These are phyloP conservation scores for Phlebiopsis flavidoalba DNA, from an alignment of 768 basidiomycete species.

Conservation along the genomic window DNA sequence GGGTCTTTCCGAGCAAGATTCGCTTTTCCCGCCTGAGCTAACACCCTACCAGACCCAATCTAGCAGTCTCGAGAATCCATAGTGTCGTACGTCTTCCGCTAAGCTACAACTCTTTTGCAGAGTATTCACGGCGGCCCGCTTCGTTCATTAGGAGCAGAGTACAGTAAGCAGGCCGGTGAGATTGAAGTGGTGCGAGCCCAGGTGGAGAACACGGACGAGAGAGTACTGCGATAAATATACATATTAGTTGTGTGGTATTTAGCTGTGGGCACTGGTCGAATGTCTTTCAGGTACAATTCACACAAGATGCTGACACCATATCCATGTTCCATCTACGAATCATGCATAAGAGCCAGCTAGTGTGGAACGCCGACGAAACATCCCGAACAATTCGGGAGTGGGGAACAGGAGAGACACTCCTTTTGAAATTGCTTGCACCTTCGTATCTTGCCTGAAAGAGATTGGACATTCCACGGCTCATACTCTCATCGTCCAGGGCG, in stretches of 20 bases:
- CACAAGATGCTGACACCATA: slow-evolving; percentile 73
- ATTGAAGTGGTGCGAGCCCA: slow-evolving; percentile 53
- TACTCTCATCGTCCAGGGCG: slow-evolving; percentile 71
- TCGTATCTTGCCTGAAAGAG: slow-evolving; percentile 79
- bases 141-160: slow-evolving; percentile 83
- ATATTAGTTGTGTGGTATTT: too few species aligned
- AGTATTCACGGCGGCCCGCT: slow-evolving; percentile 57
- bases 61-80: slow-evolving; percentile 52
- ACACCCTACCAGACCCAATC: slow-evolving; percentile 64
- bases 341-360: slow-evolving; percentile 92
- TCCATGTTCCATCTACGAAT: slow-evolving; percentile 87
- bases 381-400: slow-evolving; percentile 83
- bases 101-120: slow-evolving; percentile 70
- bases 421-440: slow-evolving; percentile 80
- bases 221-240: slow-evolving; percentile 75
- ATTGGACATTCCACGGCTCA: slow-evolving; percentile 72
- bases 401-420: slow-evolving; percentile 83
- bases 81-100: slow-evolving; percentile 48
- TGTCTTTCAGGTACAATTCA: slow-evolving; percentile 59
- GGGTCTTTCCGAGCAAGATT: slow-evolving; percentile 64
- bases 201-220: slow-evolving; percentile 86
- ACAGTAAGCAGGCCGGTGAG: slow-evolving; percentile 68
- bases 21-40: slow-evolving; percentile 75
- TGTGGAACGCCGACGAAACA: slow-evolving; percentile 72
- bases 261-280: too few species aligned